Percentiles rank a stretch among this genome's conserved stretches.
These are phyloP conservation scores for Cornus kousa DNA, from an alignment of 148 eudicot species.

Conservation along the genomic window DNA sequence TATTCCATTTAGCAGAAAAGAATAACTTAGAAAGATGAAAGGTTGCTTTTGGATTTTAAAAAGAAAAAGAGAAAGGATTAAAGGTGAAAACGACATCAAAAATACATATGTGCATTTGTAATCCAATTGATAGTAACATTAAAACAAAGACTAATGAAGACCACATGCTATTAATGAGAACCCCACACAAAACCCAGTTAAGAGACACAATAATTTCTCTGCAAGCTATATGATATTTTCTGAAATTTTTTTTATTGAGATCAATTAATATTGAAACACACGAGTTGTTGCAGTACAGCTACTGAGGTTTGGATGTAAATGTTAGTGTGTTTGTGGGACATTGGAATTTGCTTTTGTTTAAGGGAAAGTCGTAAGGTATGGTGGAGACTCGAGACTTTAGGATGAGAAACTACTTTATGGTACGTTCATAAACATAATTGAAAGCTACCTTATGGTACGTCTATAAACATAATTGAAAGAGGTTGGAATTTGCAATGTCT, in stretches of 20 bases:
- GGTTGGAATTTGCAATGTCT: too few species aligned
- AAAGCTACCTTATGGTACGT: background rate
- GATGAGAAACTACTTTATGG: slow-evolving; percentile 2
- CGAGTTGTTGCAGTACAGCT: too few species aligned
- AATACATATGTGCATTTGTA: background rate
- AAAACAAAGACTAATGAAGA: too few species aligned
- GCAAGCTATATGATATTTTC: too few species aligned
- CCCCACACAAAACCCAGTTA: too few species aligned
- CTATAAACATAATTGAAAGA: too few species aligned
- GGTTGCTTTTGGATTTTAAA: background rate
- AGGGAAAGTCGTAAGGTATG: background rate
- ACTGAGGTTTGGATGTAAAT: too few species aligned
- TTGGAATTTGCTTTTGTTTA: background rate
- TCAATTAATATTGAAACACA: too few species aligned
- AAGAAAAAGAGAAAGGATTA: too few species aligned
- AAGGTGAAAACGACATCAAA: background rate
- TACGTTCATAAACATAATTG: background rate
- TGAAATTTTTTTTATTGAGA: too few species aligned
- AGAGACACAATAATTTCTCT: too few species aligned
- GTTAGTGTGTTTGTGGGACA: background rate
- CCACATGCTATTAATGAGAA: too few species aligned
- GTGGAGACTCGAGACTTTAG: background rate
- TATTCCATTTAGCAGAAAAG: background rate
- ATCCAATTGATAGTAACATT: background rate
- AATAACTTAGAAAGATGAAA: background rate